phyloP scores from a whole-genome alignment of 495 filamentous ascomycete species.

The Neurospora sp. region DNA sequence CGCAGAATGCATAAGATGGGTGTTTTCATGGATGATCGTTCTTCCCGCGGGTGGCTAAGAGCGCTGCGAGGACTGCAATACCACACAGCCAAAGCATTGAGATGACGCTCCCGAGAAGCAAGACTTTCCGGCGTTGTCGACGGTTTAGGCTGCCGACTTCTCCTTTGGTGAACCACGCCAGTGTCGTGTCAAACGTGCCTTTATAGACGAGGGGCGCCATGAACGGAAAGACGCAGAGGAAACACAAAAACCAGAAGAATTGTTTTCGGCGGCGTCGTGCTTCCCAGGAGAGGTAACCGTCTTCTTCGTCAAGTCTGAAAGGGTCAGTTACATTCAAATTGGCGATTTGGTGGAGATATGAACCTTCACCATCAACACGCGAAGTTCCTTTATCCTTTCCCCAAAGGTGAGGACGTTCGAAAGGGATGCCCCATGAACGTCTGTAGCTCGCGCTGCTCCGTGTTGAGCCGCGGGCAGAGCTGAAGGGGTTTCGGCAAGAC shows the following conservation, averaged over 20 bases:
- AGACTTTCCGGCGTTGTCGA: constrained; percentile 16
- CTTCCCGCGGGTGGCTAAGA: constrained; percentile 1
- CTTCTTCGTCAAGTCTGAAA: constrained; percentile 7
- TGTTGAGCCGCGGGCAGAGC: constrained; percentile 3
- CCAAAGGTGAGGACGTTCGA: constrained; percentile 1
- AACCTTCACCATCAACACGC: background rate
- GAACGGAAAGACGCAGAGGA: constrained; percentile 24
- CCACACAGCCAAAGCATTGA: constrained; percentile 9
- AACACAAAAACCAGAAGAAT: constrained; percentile 21
- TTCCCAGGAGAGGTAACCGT: constrained; percentile 19
- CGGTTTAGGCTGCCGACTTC: constrained; percentile 19
- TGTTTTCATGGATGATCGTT: background rate
- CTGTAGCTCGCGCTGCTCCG: constrained; percentile 3
- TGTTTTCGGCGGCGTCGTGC: constrained; percentile 11
- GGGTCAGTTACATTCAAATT: constrained; percentile 5
- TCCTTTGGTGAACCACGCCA: constrained; percentile 26
- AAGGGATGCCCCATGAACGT: background rate
- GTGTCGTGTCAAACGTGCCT: constrained; percentile 15
- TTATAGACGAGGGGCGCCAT: constrained; percentile 18
- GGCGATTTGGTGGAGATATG: constrained; percentile 6
- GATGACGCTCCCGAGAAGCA: constrained; percentile 13
- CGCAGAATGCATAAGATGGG: background rate
- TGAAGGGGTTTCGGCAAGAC: constrained; percentile 9
- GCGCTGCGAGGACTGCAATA: constrained; percentile 3
- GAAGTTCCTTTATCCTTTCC: constrained; percentile 1